These are phyloP conservation scores for Dactylella cylindrospora DNA, from an alignment of 2,329 filamentous ascomycete species.

Conservation along the genomic window DNA sequence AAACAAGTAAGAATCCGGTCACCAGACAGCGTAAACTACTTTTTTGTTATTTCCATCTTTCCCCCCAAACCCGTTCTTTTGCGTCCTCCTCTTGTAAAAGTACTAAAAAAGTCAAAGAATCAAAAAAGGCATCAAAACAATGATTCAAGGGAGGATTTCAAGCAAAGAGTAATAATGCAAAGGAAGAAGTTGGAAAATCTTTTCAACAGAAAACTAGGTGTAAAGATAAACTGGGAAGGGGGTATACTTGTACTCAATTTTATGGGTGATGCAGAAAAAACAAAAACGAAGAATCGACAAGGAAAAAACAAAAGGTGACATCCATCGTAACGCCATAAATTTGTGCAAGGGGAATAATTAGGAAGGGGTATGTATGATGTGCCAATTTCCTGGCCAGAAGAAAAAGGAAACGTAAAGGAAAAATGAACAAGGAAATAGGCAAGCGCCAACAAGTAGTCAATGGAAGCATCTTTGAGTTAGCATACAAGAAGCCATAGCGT, in stretches of 20 bases:
- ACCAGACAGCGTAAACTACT: conserved; percentile 27
- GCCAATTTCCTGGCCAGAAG: neutral
- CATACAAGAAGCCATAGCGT: neutral
- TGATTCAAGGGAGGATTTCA: neutral
- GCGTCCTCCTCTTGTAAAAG: too few species aligned
- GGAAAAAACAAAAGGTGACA: conserved; percentile 10
- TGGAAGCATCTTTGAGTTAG: too few species aligned
- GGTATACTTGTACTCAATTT: conserved; percentile 39
- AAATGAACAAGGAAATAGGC: neutral
- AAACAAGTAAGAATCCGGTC: conserved; percentile 21
- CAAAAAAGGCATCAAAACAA: neutral
- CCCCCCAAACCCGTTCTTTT: too few species aligned
- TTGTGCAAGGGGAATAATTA: conserved; percentile 1
- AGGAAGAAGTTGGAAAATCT: neutral
- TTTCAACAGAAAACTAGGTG: neutral
- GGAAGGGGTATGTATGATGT: neutral
- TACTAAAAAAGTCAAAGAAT: conserved; percentile 1
- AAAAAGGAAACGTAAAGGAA: conserved; percentile 1
- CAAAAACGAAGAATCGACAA: conserved; percentile 2
- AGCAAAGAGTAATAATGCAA: conserved; percentile 3
- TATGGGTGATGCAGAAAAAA: too few species aligned
- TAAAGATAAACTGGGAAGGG: conserved; percentile 28
- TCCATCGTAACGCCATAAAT: conserved; percentile 42
- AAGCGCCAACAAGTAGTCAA: neutral
- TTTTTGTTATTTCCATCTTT: neutral